A percentile compares a stretch with the other conserved stretches of the same genome.
phyloP scores from a whole-genome alignment of 805 yeast species.

The Sugiyamaella qingdaonensis region DNA sequence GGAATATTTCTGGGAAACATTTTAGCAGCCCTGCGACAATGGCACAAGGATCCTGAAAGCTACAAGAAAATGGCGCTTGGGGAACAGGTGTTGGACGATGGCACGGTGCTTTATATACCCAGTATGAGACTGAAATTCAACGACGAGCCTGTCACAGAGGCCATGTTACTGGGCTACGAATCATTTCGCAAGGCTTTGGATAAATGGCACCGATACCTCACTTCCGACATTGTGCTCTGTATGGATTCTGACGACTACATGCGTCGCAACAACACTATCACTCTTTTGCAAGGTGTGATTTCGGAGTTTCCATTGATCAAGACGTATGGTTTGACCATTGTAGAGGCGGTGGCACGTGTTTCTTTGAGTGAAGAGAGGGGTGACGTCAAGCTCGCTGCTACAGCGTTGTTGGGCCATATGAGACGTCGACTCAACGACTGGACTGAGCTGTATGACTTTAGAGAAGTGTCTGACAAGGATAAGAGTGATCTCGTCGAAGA shows the following conservation, averaged over 20 bases:
- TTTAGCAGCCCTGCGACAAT: conserved; percentile 43
- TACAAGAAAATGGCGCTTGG: conserved; percentile 34
- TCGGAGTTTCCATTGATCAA: conserved; percentile 64
- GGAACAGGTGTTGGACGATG: conserved; percentile 8
- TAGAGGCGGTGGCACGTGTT: conserved; percentile 45
- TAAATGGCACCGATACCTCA: conserved; percentile 52
- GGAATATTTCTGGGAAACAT: conserved; percentile 67
- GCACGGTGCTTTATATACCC: conserved; percentile 20
- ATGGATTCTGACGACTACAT: conserved; percentile 57
- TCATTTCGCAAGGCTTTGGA: conserved; percentile 41
- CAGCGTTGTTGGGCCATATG: conserved; percentile 29
- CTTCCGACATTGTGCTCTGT: conserved; percentile 41
- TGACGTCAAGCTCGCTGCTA: conserved; percentile 74
- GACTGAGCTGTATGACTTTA: conserved; percentile 27
- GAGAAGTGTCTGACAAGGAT: conserved; percentile 22
- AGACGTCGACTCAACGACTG: conserved; percentile 24
- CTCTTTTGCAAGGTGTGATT: conserved; percentile 63
- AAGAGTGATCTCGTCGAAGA: conserved; percentile 22
- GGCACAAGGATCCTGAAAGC: conserved; percentile 38
- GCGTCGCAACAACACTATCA: conserved; percentile 75
- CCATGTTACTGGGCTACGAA: conserved; percentile 29
- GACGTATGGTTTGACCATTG: conserved; percentile 56
- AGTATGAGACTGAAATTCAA: conserved; percentile 23
- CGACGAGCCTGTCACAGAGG: conserved; percentile 17
- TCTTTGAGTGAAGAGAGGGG: conserved; percentile 59